Percentiles rank a stretch among this genome's conserved stretches.
Conservation (phyloP, 1,284 basidiomycete species). For the Flammula alnicola region DNA sequence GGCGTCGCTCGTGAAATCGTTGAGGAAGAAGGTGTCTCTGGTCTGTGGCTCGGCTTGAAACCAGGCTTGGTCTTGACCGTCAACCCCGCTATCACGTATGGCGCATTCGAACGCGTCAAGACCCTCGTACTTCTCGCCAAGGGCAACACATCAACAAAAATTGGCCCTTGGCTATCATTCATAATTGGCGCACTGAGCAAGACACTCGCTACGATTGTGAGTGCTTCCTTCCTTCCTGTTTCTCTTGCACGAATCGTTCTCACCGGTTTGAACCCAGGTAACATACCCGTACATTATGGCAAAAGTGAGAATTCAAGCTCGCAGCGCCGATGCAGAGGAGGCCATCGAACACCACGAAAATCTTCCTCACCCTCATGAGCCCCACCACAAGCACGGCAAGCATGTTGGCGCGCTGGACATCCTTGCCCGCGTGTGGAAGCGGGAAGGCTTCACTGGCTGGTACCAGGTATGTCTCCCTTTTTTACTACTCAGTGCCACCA, state of each 20-base stretch:
- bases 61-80: slow-evolving; percentile 93
- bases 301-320: slow-evolving; percentile 95
- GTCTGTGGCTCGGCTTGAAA: slow-evolving; percentile 93
- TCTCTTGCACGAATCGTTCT: slow-evolving; percentile 1
- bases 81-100: slow-evolving; percentile 99
- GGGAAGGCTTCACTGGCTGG: slow-evolving; percentile 88
- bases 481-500: background rate
- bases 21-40: slow-evolving; percentile 89
- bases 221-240: slow-evolving; percentile 37
- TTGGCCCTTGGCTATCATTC: slow-evolving; percentile 85
- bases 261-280: slow-evolving; percentile 52
- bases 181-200: slow-evolving; percentile 93
- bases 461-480: slow-evolving; percentile 78
- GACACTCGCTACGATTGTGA: slow-evolving; percentile 91
- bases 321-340: slow-evolving; percentile 59
- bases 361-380: slow-evolving; percentile 36
- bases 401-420: slow-evolving; percentile 81
- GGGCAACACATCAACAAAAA: slow-evolving; percentile 49
- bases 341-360: slow-evolving; percentile 43
- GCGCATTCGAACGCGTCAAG: slow-evolving; percentile 93
- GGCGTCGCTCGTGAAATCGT: slow-evolving; percentile 88
- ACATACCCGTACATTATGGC: slow-evolving; percentile 96
- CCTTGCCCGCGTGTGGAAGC: slow-evolving; percentile 72
- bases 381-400: slow-evolving; percentile 45
- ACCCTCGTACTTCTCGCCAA: slow-evolving; percentile 62